Percentiles rank a stretch among this genome's conserved stretches.
phyloP scores from a whole-genome alignment of 1,284 basidiomycete genomes.

The Cronartium quercuum region DNA sequence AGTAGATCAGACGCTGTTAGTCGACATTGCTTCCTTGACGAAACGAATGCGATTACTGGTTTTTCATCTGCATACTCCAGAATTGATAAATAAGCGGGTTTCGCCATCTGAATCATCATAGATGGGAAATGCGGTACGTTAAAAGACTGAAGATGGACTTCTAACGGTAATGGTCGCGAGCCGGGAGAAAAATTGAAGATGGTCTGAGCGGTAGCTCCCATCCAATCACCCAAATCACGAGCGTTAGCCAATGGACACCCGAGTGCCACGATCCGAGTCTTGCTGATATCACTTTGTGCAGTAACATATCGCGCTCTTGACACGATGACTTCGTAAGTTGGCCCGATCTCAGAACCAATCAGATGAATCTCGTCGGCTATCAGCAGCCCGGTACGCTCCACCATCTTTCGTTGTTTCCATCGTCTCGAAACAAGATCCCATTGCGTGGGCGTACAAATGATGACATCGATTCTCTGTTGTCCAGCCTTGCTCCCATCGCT shows the following conservation, averaged over 20 bases:
- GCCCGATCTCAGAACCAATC: constrained; percentile 79
- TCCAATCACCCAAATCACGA: constrained; percentile 93
- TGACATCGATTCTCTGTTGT: constrained; percentile 66
- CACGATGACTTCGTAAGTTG: constrained; percentile 91
- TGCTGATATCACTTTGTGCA: constrained; percentile 75
- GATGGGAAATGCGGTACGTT: constrained; percentile 94
- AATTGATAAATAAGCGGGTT: constrained; percentile 91
- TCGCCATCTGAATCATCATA: constrained; percentile 98
- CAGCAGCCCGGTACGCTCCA: constrained; percentile 82
- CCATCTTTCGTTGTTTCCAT: constrained; percentile 95
- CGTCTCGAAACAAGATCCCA: constrained; percentile 95
- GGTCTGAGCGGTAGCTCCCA: constrained; percentile 82
- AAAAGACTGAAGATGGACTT: constrained; percentile 94
- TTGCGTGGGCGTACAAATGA: constrained; percentile 84
- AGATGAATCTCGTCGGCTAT: constrained; percentile 95
- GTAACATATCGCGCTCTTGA: constrained; percentile 91
- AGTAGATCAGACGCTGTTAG: constrained; percentile 87
- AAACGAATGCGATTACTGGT: constrained; percentile 87
- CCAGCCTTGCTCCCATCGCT: constrained; percentile 42
- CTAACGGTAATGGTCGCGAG: constrained; percentile 89
- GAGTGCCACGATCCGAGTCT: constrained; percentile 87
- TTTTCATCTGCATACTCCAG: constrained; percentile 77
- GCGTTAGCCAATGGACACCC: constrained; percentile 94
- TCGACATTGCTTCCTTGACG: constrained; percentile 86
- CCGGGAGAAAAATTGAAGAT: constrained; percentile 98